Conservation (phyloP, 2,329 filamentous ascomycete genomes). For the Fusarium chaquense region DNA sequence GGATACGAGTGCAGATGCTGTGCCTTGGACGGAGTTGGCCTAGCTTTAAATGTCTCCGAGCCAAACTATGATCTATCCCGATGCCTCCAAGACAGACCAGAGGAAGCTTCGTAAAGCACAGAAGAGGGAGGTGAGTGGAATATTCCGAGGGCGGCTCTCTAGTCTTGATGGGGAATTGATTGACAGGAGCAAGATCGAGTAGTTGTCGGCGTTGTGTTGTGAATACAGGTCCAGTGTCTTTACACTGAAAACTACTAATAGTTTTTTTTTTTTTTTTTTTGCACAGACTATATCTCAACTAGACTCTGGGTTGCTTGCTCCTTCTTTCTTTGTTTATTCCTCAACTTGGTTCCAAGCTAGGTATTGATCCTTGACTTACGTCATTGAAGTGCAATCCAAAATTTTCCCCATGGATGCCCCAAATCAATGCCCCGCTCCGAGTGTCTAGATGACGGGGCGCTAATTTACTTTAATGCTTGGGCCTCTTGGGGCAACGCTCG, state of each 20-base stretch:
- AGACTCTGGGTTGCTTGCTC: background rate
- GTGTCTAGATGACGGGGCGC: constrained; percentile 17
- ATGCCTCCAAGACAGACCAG: background rate
- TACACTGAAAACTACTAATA: background rate
- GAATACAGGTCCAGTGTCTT: background rate
- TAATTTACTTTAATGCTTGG: constrained; percentile 9
- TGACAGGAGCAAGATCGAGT: constrained; percentile 6
- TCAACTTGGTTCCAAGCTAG: constrained; percentile 12
- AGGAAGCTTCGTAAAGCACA: background rate
- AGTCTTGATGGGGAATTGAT: constrained; percentile 27
- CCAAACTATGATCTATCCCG: constrained; percentile 6
- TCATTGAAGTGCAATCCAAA: constrained; percentile 35
- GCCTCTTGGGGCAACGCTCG: constrained; percentile 16
- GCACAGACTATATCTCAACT: too few relatives aligned
- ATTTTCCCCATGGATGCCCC: constrained; percentile 21
- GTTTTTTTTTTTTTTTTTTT: too few relatives aligned
- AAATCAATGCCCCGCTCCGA: constrained; percentile 16
- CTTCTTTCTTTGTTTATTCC: background rate
- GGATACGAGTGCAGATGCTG: constrained; percentile 17
- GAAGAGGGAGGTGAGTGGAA: constrained; percentile 14
- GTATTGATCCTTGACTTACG: constrained; percentile 24
- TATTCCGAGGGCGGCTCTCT: constrained; percentile 31
- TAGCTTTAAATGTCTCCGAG: constrained; percentile 31
- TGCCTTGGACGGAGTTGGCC: constrained; percentile 30
- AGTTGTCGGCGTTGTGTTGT: background rate